Evolutionary conservation across 2,329 filamentous ascomycete genomes (phyloP).

Genomic region (Venturia oleaginea): DNA sequence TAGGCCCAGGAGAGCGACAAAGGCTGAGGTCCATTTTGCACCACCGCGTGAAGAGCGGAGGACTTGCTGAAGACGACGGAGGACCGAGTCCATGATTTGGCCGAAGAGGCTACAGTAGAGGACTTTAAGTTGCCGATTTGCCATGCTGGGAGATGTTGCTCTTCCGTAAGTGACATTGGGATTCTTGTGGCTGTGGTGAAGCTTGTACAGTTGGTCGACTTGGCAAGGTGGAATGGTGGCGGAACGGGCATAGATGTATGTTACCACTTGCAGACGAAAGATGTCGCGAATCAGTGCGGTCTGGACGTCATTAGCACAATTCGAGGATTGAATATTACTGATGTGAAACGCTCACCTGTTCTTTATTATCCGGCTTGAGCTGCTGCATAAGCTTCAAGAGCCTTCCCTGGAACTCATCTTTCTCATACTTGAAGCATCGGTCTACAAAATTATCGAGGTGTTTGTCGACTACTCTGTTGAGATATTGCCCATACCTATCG

Average conservation of each 20-base stretch:
- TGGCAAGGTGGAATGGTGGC: slow-evolving; percentile 35
- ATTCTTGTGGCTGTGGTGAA: slow-evolving; percentile 24
- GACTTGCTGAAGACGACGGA: slow-evolving; percentile 39
- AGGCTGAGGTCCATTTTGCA: slow-evolving; percentile 37
- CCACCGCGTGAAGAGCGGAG: slow-evolving; percentile 36
- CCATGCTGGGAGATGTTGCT: slow-evolving; percentile 36
- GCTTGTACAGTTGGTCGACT: slow-evolving; percentile 26
- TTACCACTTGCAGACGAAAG: slow-evolving; percentile 37
- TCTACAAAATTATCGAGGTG: slow-evolving; percentile 10
- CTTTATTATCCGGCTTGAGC: slow-evolving; percentile 30
- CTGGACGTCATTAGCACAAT: slow-evolving; percentile 19
- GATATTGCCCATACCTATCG: slow-evolving; percentile 35
- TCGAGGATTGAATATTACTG: neutral
- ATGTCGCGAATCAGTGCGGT: slow-evolving; percentile 34
- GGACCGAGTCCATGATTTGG: slow-evolving; percentile 32
- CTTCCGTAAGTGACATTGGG: slow-evolving; percentile 14
- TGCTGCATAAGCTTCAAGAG: slow-evolving; percentile 33
- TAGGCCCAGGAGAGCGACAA: slow-evolving; percentile 38
- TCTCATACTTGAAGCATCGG: slow-evolving; percentile 35
- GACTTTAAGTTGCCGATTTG: slow-evolving; percentile 42
- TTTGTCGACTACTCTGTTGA: slow-evolving; percentile 12
- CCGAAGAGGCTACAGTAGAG: slow-evolving; percentile 38
- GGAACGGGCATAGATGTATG: slow-evolving; percentile 41
- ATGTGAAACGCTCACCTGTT: slow-evolving; percentile 25
- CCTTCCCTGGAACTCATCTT: slow-evolving; percentile 34